Base-by-base conservation (phyloP, 148 eudicot species). In the Cornus controversa region DNA sequence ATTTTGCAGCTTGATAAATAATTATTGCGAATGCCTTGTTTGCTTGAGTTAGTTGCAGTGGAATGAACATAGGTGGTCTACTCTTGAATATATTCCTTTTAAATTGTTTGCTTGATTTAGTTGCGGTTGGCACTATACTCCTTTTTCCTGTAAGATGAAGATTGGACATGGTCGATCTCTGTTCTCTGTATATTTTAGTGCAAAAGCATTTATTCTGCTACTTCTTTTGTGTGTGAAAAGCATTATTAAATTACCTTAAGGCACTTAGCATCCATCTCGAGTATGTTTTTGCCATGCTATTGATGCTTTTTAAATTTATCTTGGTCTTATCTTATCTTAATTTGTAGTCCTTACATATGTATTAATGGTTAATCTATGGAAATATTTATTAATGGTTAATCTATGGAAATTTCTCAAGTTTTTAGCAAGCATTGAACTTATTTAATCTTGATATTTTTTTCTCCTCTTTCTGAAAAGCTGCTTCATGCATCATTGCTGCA, bases 401-500 rank as follows among this genome's bases (percentile, higher is more conserved):
- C 23, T 60, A 7, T 60, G 8, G 64, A 60, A 18, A 22, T 60
- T 60, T 60, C 24, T 18, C 20, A 22, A 13, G 57, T 11, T 50
- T 50, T 15, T 50, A 3, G 14, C 20, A 50, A 50, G 57, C 57
- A 50, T 11, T 50, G 1, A 50, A 50, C 57, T 50, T 60, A 20
- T 66, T 5, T 31, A 24, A 53, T 64, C 37, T 77, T 58, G n/a
- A 26, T 62, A 24, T 27, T n/a, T 29, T 47, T 22, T 54, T 37
- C 13, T 8, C 31, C 36, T 81, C 69, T 60, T 70, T 40, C 71
- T 25, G 74, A 77, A 70, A 31, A 74, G 28, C 40, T 47, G 34
- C 67, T 64, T 37, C 74, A n/a, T 83, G 22, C 40, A 70, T n/a
- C 64, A 76, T 65, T 65, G 65, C 27, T 88, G 83, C 91, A 96